Evolutionary conservation across 2,329 filamentous ascomycete species (phyloP).

Genomic region (Huntiella abstrusa): DNA sequence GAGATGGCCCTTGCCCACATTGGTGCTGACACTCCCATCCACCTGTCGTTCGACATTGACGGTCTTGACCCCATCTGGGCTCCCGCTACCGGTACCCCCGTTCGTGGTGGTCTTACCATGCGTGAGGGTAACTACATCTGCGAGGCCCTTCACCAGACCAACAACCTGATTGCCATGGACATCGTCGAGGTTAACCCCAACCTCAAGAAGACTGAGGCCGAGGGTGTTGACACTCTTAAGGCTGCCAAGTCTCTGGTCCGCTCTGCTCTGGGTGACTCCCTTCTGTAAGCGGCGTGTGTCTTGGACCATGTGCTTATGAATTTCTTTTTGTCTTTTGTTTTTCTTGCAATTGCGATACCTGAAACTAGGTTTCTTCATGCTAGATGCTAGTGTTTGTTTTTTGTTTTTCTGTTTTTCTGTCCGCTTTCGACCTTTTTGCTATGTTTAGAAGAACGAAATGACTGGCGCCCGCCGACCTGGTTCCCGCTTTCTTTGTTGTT

Average conservation of each 20-base stretch:
- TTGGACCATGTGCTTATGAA: background rate
- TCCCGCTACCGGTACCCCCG: slow-evolving; percentile 85
- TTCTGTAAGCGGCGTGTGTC: slow-evolving; percentile 35
- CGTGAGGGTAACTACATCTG: slow-evolving; percentile 96
- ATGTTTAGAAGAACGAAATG: slow-evolving; percentile 10
- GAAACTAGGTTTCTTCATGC: background rate
- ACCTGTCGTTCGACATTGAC: slow-evolving; percentile 93
- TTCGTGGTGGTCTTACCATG: slow-evolving; percentile 79
- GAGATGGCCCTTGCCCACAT: slow-evolving; percentile 98
- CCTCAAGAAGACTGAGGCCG: slow-evolving; percentile 38
- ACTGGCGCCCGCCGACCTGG: slow-evolving; percentile 4
- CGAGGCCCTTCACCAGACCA: slow-evolving; percentile 65
- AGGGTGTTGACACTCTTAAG: slow-evolving; percentile 65
- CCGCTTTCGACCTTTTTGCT: slow-evolving; percentile 9
- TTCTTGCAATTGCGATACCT: background rate
- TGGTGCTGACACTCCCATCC: slow-evolving; percentile 83
- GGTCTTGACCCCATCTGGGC: slow-evolving; percentile 92
- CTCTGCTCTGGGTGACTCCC: slow-evolving; percentile 78
- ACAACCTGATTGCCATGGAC: slow-evolving; percentile 61
- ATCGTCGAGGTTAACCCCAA: slow-evolving; percentile 67
- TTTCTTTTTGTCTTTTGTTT: slow-evolving; percentile 1
- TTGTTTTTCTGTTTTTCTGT: background rate
- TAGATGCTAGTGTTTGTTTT: background rate
- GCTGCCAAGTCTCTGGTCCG: slow-evolving; percentile 82
- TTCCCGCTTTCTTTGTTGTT: background rate